phyloP scores from a whole-genome alignment of 441 rosid species.

The Capsella rubella region DNA sequence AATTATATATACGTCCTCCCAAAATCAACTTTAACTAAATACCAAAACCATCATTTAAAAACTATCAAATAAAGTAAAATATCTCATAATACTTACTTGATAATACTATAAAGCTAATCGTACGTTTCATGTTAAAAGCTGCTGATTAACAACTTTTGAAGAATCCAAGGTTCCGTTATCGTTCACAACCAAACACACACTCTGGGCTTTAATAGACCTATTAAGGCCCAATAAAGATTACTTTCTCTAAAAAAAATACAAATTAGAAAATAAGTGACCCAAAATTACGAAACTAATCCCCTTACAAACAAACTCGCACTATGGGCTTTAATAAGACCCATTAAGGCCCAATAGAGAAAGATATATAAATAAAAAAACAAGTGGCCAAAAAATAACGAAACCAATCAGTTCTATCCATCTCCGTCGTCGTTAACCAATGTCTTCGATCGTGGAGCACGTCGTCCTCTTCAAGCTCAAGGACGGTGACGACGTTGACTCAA shows the following conservation, averaged over 20 bases:
- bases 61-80: not conserved
- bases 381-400: too few species aligned
- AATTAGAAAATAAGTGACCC: too few species aligned
- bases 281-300: too few species aligned
- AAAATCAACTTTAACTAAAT: not conserved
- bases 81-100: not conserved
- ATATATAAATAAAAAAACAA: too few species aligned
- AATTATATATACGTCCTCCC: conserved; percentile 15
- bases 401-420: too few species aligned
- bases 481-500: conserved; percentile 46
- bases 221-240: too few species aligned
- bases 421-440: too few species aligned
- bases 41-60: not conserved
- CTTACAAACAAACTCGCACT: too few species aligned
- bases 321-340: not conserved
- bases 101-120: conserved; percentile 23
- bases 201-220: not conserved
- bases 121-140: conserved; percentile 26
- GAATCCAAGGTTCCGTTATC: conserved; percentile 21
- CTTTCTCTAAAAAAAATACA: too few species aligned
- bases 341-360: too few species aligned
- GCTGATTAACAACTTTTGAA: not conserved
- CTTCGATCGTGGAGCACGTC: conserved; percentile 63
- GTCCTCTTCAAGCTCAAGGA: conserved; percentile 79
- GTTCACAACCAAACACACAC: conserved; percentile 4